Evolutionary conservation across 192 early-diverging fungal species (phyloP).

Genomic region (Backusella liffmaniae): DNA sequence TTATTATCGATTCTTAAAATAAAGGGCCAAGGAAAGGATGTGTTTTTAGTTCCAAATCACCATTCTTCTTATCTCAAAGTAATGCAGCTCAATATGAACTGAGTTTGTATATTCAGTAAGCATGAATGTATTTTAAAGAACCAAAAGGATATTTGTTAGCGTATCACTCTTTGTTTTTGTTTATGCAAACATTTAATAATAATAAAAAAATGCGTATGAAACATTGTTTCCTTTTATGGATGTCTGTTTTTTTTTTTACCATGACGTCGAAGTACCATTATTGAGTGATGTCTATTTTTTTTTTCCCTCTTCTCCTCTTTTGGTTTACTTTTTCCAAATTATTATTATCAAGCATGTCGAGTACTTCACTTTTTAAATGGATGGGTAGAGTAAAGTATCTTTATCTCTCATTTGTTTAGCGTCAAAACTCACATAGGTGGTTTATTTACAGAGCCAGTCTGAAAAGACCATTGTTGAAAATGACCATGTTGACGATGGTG

Average conservation of each 20-base stretch:
- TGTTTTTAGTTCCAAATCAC: too few relatives aligned
- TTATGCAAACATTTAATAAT: neutral
- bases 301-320: neutral
- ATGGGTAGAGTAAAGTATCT: constrained; percentile 46
- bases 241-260: neutral
- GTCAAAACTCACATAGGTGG: neutral
- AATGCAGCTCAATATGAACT: neutral
- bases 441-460: constrained; percentile 35
- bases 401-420: neutral
- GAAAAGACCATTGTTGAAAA: constrained; percentile 40
- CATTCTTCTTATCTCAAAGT: too few relatives aligned
- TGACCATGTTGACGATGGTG: constrained; percentile 56
- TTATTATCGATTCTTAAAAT: too few relatives aligned
- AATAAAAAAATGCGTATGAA: neutral
- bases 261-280: neutral
- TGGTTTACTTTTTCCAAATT: neutral
- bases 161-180: neutral
- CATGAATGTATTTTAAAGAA: neutral
- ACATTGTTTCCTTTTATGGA: neutral
- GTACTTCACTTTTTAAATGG: constrained; percentile 50
- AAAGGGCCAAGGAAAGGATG: too few relatives aligned
- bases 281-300: neutral
- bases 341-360: constrained; percentile 25
- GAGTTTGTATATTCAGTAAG: neutral
- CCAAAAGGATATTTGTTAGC: too few relatives aligned